phyloP scores from a whole-genome alignment of 139 green algal genomes.

The Chlorokybus atmophyticus region DNA sequence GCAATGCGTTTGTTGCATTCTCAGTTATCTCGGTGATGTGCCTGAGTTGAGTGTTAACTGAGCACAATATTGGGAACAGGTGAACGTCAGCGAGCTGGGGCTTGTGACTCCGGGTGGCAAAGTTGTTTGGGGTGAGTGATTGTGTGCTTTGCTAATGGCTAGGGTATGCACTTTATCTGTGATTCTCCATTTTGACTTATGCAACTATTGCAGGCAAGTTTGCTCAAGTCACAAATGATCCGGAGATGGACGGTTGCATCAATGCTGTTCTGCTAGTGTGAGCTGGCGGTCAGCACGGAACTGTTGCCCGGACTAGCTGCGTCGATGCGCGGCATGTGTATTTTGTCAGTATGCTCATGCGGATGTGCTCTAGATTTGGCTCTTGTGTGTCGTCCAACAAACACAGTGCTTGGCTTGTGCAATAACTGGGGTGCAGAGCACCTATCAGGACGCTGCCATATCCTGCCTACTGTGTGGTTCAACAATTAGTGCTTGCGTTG shows the following conservation, averaged over 20 bases:
- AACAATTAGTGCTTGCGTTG: too few relatives aligned
- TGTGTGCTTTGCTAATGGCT: neutral
- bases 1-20: neutral
- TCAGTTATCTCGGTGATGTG: neutral
- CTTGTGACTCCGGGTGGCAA: constrained; percentile 96
- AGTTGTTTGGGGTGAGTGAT: constrained; percentile 98
- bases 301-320: too few relatives aligned
- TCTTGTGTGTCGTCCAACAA: too few relatives aligned
- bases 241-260: constrained; percentile 96
- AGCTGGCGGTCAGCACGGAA: constrained; percentile 4
- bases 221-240: constrained; percentile 87
- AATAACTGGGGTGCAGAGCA: too few relatives aligned
- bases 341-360: too few relatives aligned
- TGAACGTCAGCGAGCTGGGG: constrained; percentile 95
- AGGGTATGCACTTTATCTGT: constrained; percentile 6
- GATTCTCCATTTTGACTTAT: neutral
- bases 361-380: too few relatives aligned
- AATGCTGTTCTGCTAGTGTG: constrained; percentile 96
- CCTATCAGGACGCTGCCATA: too few relatives aligned
- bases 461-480: too few relatives aligned
- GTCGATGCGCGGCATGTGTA: too few relatives aligned
- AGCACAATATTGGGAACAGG: too few relatives aligned
- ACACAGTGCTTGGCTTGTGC: too few relatives aligned
- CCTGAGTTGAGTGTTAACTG: too few relatives aligned
- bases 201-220: constrained; percentile 27